Evolutionary conservation across 2,329 filamentous ascomycete genomes (phyloP).

Genomic region (Nothopassalora personata): DNA sequence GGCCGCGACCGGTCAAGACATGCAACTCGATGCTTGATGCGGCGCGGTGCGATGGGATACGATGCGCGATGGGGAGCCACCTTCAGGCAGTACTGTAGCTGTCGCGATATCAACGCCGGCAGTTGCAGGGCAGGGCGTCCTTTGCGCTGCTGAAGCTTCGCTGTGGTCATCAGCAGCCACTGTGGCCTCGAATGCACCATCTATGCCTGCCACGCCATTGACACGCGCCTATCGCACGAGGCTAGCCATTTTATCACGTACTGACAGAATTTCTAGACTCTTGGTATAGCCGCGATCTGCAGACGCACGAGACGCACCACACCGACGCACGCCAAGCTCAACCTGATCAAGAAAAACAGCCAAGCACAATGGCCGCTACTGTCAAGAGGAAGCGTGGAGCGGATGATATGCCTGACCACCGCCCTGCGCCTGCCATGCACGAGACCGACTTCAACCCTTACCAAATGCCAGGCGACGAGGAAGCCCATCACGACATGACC

Average conservation of each 20-base stretch:
- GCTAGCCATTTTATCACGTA: neutral
- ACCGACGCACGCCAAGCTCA: neutral
- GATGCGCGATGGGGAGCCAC: neutral
- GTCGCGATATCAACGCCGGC: neutral
- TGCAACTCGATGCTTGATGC: neutral
- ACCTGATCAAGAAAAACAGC: neutral
- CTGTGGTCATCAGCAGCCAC: neutral
- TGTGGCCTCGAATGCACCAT: neutral
- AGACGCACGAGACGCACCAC: neutral
- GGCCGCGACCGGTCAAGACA: neutral
- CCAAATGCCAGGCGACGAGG: slow-evolving; percentile 32
- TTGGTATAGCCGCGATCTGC: neutral
- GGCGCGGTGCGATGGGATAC: neutral
- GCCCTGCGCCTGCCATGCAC: slow-evolving; percentile 31
- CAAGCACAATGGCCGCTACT: slow-evolving; percentile 22
- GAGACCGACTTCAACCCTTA: slow-evolving; percentile 31
- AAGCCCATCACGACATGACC: slow-evolving; percentile 40
- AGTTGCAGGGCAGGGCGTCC: neutral
- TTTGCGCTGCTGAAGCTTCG: neutral
- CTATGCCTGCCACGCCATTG: neutral
- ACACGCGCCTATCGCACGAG: neutral
- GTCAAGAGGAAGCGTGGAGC: slow-evolving; percentile 46
- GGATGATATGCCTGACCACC: slow-evolving; percentile 37
- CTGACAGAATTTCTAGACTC: neutral
- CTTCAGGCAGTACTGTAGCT: neutral